A percentile compares a stretch with the other conserved stretches of the same genome.
phyloP scores from a whole-genome alignment of 176 grass and related monocot genomes.

The Raddia distichophylla region DNA sequence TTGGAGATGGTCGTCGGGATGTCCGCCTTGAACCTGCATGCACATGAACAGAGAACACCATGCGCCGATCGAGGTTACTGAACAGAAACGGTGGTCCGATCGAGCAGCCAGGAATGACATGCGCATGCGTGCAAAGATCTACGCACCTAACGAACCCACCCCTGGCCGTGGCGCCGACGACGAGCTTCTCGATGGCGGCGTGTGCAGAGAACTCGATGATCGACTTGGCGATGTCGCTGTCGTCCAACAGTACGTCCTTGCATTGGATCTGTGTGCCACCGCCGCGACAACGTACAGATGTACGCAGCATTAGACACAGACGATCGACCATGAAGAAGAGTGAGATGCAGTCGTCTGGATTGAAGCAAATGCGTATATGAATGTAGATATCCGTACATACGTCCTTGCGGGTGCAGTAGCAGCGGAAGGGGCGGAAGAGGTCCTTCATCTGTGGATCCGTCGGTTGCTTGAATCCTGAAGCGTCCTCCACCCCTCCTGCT shows the following conservation, averaged over 20 bases:
- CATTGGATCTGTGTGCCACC: constrained; percentile 52
- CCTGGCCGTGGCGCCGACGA: constrained; percentile 60
- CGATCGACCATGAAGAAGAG: not conserved
- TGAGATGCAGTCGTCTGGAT: no score
- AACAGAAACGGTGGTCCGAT: no score
- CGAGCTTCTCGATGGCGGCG: constrained; percentile 76
- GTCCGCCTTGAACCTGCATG: constrained; percentile 69
- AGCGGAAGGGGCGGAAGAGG: constrained; percentile 77
- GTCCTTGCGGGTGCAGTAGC: constrained; percentile 85
- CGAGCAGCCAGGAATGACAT: no score
- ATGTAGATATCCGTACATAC: constrained; percentile 4
- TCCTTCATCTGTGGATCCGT: constrained; percentile 58
- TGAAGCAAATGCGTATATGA: no score
- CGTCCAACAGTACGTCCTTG: constrained; percentile 85
- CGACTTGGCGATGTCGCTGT: constrained; percentile 67
- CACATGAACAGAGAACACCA: constrained; percentile 10
- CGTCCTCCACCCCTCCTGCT: constrained; percentile 46
- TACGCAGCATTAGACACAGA: not conserved
- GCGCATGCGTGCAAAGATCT: no score
- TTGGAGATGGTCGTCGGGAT: constrained; percentile 49
- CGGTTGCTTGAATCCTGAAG: constrained; percentile 60
- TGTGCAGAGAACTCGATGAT: constrained; percentile 64
- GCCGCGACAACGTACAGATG: not conserved
- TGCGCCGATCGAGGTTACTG: no score
- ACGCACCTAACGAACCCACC: constrained; percentile 64